Conservation (phyloP, 257 asterid species). For the Galeopsis tetrahit region DNA sequence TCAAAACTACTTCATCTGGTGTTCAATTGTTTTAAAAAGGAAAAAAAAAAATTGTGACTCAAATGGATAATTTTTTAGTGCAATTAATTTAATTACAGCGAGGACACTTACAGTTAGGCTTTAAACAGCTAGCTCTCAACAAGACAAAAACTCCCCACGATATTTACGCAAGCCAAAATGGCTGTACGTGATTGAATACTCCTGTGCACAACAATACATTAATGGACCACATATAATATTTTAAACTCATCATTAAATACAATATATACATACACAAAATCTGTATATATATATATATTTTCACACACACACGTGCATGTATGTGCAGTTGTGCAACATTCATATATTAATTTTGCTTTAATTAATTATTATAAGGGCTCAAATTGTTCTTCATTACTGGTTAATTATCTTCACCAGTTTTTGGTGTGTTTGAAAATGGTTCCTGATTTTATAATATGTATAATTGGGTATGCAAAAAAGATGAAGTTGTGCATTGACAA, state of each 20-base stretch:
- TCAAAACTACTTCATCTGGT: no score
- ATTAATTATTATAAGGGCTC: no score
- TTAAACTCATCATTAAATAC: neutral
- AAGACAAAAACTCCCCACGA: slow-evolving; percentile 24
- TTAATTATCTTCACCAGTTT: neutral
- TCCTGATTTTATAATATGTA: slow-evolving; percentile 1
- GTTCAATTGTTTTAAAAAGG: no score
- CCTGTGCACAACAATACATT: slow-evolving; percentile 1
- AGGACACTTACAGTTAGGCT: slow-evolving; percentile 22
- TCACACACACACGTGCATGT: neutral
- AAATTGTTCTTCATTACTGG: no score
- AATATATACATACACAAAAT: neutral
- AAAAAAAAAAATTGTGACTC: no score
- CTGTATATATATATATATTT: neutral
- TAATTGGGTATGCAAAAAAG: slow-evolving; percentile 13
- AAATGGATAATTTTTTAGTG: no score
- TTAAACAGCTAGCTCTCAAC: neutral
- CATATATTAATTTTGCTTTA: no score
- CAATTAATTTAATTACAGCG: slow-evolving; percentile 19
- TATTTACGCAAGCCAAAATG: slow-evolving; percentile 26
- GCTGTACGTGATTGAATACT: neutral
- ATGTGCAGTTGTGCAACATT: slow-evolving; percentile 12
- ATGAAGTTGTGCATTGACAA: slow-evolving; percentile 25
- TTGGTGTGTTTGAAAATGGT: slow-evolving; percentile 26
- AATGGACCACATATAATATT: slow-evolving; percentile 33